Evolutionary conservation across 768 basidiomycete species (phyloP).

Genomic region (Naganishia vaughanmartiniae): DNA sequence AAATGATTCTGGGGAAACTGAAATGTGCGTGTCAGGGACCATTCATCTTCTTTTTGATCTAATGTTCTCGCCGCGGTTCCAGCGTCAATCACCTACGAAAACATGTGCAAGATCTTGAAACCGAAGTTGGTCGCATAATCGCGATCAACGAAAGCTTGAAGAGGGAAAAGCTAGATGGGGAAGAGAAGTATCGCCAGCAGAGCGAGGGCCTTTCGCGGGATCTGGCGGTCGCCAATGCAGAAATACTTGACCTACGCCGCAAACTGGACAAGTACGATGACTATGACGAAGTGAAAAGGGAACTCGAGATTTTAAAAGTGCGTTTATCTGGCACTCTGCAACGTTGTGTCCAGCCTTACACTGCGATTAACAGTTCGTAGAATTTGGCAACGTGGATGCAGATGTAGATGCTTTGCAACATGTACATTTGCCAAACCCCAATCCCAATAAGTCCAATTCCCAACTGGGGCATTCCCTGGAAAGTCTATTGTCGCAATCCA

Average conservation of each 20-base stretch:
- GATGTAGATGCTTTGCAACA: slow-evolving; percentile 57
- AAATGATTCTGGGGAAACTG: slow-evolving; percentile 57
- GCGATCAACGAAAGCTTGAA: slow-evolving; percentile 58
- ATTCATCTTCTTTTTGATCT: not conserved
- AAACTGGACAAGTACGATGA: slow-evolving; percentile 73
- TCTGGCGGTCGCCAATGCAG: not conserved
- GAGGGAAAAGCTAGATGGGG: slow-evolving; percentile 64
- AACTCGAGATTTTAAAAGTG: slow-evolving; percentile 98
- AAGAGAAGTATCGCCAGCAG: slow-evolving; percentile 40
- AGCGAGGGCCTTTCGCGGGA: not conserved
- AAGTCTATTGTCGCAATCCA: slow-evolving; percentile 85
- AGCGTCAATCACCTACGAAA: slow-evolving; percentile 72
- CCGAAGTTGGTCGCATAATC: slow-evolving; percentile 69
- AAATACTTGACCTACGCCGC: slow-evolving; percentile 42
- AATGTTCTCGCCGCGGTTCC: not conserved
- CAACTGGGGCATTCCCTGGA: slow-evolving; percentile 81
- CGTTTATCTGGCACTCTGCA: slow-evolving; percentile 27
- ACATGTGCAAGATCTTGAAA: slow-evolving; percentile 72
- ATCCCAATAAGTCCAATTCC: slow-evolving; percentile 74
- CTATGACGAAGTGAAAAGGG: slow-evolving; percentile 97
- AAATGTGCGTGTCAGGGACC: slow-evolving; percentile 23
- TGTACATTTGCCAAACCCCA: slow-evolving; percentile 78
- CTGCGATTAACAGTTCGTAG: slow-evolving; percentile 70
- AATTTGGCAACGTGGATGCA: slow-evolving; percentile 83
- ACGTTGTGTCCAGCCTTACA: not conserved